Conservation (phyloP, 177 flowering plant species). For the Vitis hybrid region DNA sequence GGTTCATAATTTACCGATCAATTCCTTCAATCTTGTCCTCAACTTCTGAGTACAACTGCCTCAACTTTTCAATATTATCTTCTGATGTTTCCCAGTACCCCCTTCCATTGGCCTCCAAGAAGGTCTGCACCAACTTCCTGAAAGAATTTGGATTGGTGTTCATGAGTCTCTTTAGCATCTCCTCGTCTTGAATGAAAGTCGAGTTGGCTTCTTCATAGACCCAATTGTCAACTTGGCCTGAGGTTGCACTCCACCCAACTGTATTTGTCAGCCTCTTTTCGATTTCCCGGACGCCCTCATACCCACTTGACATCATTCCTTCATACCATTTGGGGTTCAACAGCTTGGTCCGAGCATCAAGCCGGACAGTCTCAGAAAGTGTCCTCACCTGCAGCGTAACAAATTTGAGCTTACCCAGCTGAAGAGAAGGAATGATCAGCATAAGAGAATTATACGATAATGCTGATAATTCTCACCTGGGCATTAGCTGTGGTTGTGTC, state of each 20-base stretch:
- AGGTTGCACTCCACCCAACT: constrained; percentile 99
- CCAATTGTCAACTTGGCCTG: constrained; percentile 99
- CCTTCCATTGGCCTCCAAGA: constrained; percentile 98
- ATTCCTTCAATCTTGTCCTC: constrained; percentile 99
- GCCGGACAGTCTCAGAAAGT: constrained; percentile 90
- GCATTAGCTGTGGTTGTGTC: constrained; percentile 99
- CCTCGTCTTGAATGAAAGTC: constrained; percentile 85
- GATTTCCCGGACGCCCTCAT: constrained; percentile 97
- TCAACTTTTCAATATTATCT: constrained; percentile 80
- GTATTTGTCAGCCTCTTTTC: constrained; percentile 96
- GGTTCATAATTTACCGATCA: constrained; percentile 48
- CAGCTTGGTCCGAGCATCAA: constrained; percentile 93
- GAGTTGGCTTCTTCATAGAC: constrained; percentile 97
- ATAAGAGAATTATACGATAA: neutral
- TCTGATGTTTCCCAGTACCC: constrained; percentile 97
- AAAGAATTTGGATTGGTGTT: constrained; percentile 93
- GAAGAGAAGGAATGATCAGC: neutral
- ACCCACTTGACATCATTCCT: constrained; percentile 91
- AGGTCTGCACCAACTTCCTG: constrained; percentile 92
- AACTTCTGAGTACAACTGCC: constrained; percentile 87
- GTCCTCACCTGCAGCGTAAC: constrained; percentile 66
- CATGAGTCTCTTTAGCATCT: constrained; percentile 92
- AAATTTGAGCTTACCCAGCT: neutral
- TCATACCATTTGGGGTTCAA: constrained; percentile 99
- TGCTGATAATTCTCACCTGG: constrained; percentile 43